These are phyloP conservation scores for Senna tora DNA, from an alignment of 306 rosid genomes.

Conservation along the genomic window DNA sequence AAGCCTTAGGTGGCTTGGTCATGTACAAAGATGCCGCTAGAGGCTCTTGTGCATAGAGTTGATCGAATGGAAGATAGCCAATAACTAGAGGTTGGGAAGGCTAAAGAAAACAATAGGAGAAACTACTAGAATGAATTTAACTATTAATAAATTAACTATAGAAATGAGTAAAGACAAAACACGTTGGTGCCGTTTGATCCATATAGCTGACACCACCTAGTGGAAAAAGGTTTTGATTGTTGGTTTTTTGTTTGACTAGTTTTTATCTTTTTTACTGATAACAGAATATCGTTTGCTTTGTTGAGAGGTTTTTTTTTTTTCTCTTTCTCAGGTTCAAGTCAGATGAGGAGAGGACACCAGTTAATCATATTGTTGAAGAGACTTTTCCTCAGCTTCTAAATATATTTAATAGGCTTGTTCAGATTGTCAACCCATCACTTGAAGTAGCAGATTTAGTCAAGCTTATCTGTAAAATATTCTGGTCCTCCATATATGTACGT, in stretches of 20 bases:
- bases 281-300: not conserved
- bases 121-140: too few species aligned
- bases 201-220: too few species aligned
- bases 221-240: too few species aligned
- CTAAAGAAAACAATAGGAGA: too few species aligned
- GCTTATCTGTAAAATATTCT: slow-evolving; percentile 97
- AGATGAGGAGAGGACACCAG: slow-evolving; percentile 92
- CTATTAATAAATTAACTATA: too few species aligned
- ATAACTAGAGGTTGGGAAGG: too few species aligned
- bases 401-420: slow-evolving; percentile 81
- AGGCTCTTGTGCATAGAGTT: too few species aligned
- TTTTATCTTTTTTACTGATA: not conserved
- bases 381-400: slow-evolving; percentile 88
- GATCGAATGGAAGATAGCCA: too few species aligned
- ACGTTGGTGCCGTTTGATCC: too few species aligned
- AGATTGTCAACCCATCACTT: slow-evolving; percentile 78
- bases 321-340: slow-evolving; percentile 78
- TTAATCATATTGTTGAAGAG: slow-evolving; percentile 84
- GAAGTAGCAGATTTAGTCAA: slow-evolving; percentile 94
- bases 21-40: too few species aligned
- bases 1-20: too few species aligned
- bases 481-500: slow-evolving; percentile 98
- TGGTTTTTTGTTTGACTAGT: not conserved
- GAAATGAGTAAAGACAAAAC: too few species aligned
- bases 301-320: slow-evolving; percentile 25